Conservation (phyloP, 306 rosid genomes). For the Casuarina cunninghamiana region DNA sequence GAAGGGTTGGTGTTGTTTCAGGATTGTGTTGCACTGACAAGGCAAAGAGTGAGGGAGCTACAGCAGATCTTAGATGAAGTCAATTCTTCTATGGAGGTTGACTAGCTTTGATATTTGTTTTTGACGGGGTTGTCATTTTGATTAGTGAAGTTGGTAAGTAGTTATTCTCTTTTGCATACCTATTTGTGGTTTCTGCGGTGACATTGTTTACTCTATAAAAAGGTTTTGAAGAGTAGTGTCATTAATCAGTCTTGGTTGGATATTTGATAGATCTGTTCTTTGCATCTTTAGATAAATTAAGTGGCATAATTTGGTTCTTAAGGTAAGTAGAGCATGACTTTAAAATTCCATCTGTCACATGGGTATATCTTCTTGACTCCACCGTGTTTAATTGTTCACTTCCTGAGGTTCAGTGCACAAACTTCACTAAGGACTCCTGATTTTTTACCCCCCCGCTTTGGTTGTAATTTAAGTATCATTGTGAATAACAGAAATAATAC, state of each 20-base stretch:
- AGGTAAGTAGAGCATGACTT: background rate
- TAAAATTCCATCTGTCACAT: background rate
- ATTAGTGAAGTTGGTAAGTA: background rate
- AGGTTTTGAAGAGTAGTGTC: background rate
- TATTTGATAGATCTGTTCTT: background rate
- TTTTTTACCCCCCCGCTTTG: background rate
- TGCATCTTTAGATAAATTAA: background rate
- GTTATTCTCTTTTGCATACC: background rate
- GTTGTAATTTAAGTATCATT: background rate
- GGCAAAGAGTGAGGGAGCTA: conserved; percentile 78
- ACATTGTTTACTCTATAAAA: background rate
- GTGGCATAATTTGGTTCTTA: background rate
- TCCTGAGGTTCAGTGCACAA: background rate
- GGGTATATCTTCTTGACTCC: background rate
- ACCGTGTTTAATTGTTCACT: background rate
- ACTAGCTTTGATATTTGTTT: conserved; percentile 39
- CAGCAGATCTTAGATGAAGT: conserved; percentile 58
- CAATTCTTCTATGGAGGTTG: conserved; percentile 59
- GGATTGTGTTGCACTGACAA: conserved; percentile 77
- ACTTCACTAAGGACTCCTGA: background rate
- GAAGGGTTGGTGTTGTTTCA: conserved; percentile 46
- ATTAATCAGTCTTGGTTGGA: conserved; percentile 1
- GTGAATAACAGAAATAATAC: background rate
- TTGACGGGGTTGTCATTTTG: background rate
- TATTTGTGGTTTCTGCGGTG: conserved; percentile 9